Conservation (phyloP, 116 monocot genomes). For the Zostera marina region DNA sequence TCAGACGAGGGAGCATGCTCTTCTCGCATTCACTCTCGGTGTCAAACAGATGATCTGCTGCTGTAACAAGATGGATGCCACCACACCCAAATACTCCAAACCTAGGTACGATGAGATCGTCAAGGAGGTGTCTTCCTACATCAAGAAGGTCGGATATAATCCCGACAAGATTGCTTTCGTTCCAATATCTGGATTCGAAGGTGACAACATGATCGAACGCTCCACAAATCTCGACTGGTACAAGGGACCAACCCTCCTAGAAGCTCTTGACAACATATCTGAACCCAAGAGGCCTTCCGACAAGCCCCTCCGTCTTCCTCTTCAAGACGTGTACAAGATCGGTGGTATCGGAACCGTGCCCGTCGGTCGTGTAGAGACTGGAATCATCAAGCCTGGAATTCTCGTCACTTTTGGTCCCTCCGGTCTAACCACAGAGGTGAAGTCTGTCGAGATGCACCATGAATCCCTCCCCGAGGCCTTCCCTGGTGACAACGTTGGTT, state of each 20-base stretch:
- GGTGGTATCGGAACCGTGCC: conserved; percentile 22
- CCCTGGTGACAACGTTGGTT: conserved; percentile 20
- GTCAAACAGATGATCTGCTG: conserved; percentile 31
- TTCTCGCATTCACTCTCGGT: conserved; percentile 25
- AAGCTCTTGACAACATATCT: conserved; percentile 11
- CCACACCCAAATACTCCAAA: conserved; percentile 21
- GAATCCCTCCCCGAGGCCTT: conserved; percentile 13
- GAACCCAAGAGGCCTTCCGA: conserved; percentile 19
- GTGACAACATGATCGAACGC: conserved; percentile 22
- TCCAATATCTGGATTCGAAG: conserved; percentile 17
- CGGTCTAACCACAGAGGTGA: conserved; percentile 19
- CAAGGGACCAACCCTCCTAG: conserved; percentile 21
- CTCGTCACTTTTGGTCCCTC: conserved; percentile 15
- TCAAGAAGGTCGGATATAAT: conserved; percentile 22
- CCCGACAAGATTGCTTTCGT: conserved; percentile 19
- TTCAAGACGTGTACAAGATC: conserved; percentile 23
- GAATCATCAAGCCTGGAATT: conserved; percentile 19
- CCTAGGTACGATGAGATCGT: conserved; percentile 17
- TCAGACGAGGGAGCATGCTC: conserved; percentile 24
- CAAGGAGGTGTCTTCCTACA: conserved; percentile 23
- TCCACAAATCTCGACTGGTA: conserved; percentile 24
- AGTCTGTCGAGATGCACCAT: conserved; percentile 23
- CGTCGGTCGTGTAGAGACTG: conserved; percentile 19
- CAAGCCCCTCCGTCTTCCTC: conserved; percentile 23
- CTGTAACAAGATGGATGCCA: conserved; percentile 29